Evolutionary conservation across 148 eudicot species (phyloP).

Genomic region (Camellia japonica): DNA sequence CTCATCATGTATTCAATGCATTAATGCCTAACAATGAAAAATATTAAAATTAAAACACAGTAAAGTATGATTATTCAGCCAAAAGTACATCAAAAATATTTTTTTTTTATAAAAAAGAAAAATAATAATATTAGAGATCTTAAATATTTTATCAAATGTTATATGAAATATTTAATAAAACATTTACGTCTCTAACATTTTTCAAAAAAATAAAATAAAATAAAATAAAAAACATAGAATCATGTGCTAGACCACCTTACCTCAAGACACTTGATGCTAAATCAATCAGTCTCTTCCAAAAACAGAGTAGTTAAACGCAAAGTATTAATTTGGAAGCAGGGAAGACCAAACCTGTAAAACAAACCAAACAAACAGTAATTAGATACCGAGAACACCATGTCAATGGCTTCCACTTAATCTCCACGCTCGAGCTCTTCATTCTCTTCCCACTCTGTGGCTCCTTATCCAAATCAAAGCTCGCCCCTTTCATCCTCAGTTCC

Average conservation of each 20-base stretch:
- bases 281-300: neutral
- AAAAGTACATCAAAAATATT: no score
- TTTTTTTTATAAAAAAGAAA: no score
- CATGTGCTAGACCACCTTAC: neutral
- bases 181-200: no score
- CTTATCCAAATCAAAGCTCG: constrained; percentile 57
- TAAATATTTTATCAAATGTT: no score
- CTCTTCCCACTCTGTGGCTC: constrained; percentile 48
- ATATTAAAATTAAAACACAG: no score
- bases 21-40: no score
- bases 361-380: constrained; percentile 30
- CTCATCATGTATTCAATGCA: no score
- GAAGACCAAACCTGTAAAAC: constrained; percentile 36
- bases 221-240: no score
- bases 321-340: constrained; percentile 42
- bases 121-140: no score
- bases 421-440: constrained; percentile 86
- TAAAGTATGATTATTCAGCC: no score
- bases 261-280: neutral
- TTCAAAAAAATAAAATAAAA: no score
- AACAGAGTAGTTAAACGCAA: constrained; percentile 22
- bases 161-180: no score
- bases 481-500: constrained; percentile 83
- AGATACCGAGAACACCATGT: constrained; percentile 42
- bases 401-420: constrained; percentile 56